Evolutionary conservation across 345 rosid genomes (phyloP).

Genomic region (sweet orange (Citrus sinensis)): DVS_A1.0 CM039168.1:29221001-29221500

Average conservation of each 20-base stretch:
- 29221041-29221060: too few species aligned
- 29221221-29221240: neutral
- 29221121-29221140: neutral
- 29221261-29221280: constrained; percentile 11
- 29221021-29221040: too few species aligned
- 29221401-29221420: constrained; percentile 56
- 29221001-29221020: too few species aligned
- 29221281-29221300: constrained; percentile 63
- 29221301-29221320: constrained; percentile 45
- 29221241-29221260: neutral
- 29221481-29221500: constrained; percentile 83
- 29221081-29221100: neutral
- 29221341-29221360: constrained; percentile 44
- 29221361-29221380: constrained; percentile 66
- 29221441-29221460: constrained; percentile 68
- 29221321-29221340: constrained; percentile 44
- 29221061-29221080: neutral
- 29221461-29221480: constrained; percentile 60
- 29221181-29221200: neutral
- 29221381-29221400: constrained; percentile 53
- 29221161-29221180: neutral
- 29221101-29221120: neutral
- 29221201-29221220: neutral
- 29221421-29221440: constrained; percentile 67
- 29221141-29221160: neutral